Conservation (phyloP, 208 protist genomes). For the Phytomonas serpens region DNA sequence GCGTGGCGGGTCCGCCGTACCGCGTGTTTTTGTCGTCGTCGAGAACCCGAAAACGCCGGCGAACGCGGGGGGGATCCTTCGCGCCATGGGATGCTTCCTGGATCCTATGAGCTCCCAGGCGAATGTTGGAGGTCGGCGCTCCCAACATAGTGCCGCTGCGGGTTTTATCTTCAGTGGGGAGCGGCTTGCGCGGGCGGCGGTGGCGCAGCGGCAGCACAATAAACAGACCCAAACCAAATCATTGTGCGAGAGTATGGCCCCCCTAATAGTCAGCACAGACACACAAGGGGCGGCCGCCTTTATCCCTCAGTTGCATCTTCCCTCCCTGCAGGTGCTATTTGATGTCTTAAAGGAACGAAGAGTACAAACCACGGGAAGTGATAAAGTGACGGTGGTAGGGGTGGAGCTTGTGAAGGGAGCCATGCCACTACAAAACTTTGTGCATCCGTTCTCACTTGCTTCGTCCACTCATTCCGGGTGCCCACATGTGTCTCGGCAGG, state of each 20-base stretch:
- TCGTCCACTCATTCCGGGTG: constrained; percentile 21
- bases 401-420: constrained; percentile 61
- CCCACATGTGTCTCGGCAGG: neutral
- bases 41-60: constrained; percentile 67
- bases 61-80: constrained; percentile 57
- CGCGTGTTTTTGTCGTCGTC: constrained; percentile 43
- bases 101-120: neutral
- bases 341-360: constrained; percentile 18
- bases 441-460: constrained; percentile 15
- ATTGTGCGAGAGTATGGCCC: constrained; percentile 12
- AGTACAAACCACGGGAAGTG: neutral
- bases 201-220: neutral
- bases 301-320: constrained; percentile 28
- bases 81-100: constrained; percentile 37
- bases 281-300: constrained; percentile 25
- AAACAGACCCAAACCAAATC: neutral
- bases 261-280: constrained; percentile 25
- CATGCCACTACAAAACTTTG: constrained; percentile 13
- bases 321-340: constrained; percentile 29
- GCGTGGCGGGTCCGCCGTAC: neutral
- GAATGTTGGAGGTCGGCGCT: neutral
- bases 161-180: constrained; percentile 49
- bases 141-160: constrained; percentile 1
- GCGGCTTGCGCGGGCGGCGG: constrained; percentile 29
- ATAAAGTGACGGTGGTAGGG: constrained; percentile 27